Percentiles rank a stretch among this genome's conserved stretches.
Conservation (phyloP, 2,329 filamentous ascomycete species). For the Curvularia sp. region DNA sequence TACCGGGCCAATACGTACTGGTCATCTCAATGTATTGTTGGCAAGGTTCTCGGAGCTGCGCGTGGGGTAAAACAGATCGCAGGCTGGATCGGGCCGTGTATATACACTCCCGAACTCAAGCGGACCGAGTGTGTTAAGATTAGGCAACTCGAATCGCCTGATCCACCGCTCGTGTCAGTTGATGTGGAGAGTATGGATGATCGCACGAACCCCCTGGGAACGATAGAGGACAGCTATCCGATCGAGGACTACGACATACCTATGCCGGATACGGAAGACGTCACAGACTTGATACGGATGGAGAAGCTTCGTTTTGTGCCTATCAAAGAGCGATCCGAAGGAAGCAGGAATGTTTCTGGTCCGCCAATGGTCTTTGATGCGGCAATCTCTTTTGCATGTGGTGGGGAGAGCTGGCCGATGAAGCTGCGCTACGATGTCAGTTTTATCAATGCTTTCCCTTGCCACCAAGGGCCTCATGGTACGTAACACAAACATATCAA, state of each 20-base stretch:
- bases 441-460: conserved; percentile 53
- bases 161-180: conserved; percentile 60
- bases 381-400: conserved; percentile 51
- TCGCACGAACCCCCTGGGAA: conserved; percentile 73
- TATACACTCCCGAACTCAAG: conserved; percentile 70
- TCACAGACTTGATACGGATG: conserved; percentile 71
- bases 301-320: conserved; percentile 69
- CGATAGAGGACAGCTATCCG: conserved; percentile 66
- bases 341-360: conserved; percentile 33
- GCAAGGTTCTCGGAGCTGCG: conserved; percentile 71
- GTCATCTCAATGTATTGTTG: conserved; percentile 74
- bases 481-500: conserved; percentile 2
- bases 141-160: conserved; percentile 65
- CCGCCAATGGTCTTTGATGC: conserved; percentile 49
- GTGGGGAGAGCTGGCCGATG: conserved; percentile 50
- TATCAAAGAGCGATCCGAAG: conserved; percentile 47
- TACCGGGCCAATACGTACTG: conserved; percentile 81
- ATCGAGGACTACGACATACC: conserved; percentile 72
- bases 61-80: conserved; percentile 74
- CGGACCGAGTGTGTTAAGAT: conserved; percentile 74
- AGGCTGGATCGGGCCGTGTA: conserved; percentile 77
- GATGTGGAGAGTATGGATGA: conserved; percentile 71
- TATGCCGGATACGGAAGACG: conserved; percentile 63
- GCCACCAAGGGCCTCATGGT: conserved; percentile 52
- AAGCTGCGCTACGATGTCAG: conserved; percentile 51